phyloP scores from a whole-genome alignment of 148 eudicot genomes.

The Pharnaceum exiguum region DNA sequence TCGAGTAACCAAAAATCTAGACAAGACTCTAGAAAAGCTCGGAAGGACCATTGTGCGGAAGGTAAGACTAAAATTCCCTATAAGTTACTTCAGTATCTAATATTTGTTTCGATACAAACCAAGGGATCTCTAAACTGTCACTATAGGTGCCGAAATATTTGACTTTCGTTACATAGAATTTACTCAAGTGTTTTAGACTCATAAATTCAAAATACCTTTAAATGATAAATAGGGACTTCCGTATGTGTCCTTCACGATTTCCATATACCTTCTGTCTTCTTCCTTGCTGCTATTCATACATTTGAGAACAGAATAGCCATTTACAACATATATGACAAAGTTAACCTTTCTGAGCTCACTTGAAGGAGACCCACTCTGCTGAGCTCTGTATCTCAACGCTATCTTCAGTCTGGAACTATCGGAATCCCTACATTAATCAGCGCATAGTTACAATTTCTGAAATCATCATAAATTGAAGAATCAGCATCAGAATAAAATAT shows the following conservation, averaged over 20 bases:
- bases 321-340: constrained; percentile 78
- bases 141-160: too few relatives aligned
- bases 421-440: constrained; percentile 38
- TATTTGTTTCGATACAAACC: too few relatives aligned
- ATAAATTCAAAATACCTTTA: constrained; percentile 75
- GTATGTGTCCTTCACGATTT: constrained; percentile 42
- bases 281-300: constrained; percentile 44
- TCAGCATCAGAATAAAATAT: neutral
- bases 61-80: too few relatives aligned
- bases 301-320: constrained; percentile 58
- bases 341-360: constrained; percentile 46
- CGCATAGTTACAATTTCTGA: neutral
- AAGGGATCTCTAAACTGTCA: too few relatives aligned
- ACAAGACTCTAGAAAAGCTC: too few relatives aligned
- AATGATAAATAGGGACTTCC: constrained; percentile 64
- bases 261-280: constrained; percentile 30
- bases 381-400: constrained; percentile 44
- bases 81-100: too few relatives aligned
- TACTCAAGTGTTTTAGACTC: too few relatives aligned
- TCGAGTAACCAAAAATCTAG: too few relatives aligned
- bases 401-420: constrained; percentile 38
- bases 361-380: constrained; percentile 23
- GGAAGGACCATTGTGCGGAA: too few relatives aligned
- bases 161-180: too few relatives aligned
- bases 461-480: neutral